Percentiles rank a stretch among this genome's conserved stretches.
Evolutionary conservation across 768 basidiomycete species (phyloP).

Genomic region (Podaxis rugospora): DNA sequence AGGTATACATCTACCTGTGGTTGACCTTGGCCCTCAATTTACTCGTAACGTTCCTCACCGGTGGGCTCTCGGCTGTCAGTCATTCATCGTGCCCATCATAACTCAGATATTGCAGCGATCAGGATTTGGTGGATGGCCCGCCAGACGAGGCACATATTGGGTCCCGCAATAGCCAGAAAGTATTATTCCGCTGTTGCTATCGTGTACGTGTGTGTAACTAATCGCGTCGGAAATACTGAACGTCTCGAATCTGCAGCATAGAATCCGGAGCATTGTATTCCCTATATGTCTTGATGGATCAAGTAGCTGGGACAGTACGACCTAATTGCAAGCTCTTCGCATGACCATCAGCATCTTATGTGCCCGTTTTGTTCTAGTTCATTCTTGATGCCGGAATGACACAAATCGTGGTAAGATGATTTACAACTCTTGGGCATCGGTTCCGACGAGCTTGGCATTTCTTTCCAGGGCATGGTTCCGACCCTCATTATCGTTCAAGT

Average conservation of each 20-base stretch:
- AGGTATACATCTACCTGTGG: constrained; percentile 28
- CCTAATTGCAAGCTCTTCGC: neutral
- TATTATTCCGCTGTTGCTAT: constrained; percentile 31
- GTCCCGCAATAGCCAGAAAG: constrained; percentile 22
- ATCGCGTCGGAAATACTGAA: neutral
- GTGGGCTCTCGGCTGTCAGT: constrained; percentile 14
- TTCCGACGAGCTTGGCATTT: neutral
- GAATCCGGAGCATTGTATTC: constrained; percentile 37
- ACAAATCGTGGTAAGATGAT: constrained; percentile 13
- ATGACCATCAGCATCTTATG: neutral
- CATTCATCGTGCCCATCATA: neutral
- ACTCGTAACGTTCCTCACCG: constrained; percentile 30
- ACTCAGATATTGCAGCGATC: constrained; percentile 20
- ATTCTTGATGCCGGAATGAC: constrained; percentile 24
- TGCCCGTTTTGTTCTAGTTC: neutral
- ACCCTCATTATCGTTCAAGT: constrained; percentile 2
- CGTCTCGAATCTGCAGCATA: constrained; percentile 18
- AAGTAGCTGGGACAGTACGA: neutral
- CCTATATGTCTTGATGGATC: constrained; percentile 9
- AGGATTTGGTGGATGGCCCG: constrained; percentile 31
- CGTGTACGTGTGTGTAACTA: constrained; percentile 22
- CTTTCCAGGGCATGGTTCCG: neutral
- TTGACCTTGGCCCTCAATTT: constrained; percentile 31
- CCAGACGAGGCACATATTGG: constrained; percentile 22
- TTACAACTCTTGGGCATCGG: neutral